Evolutionary conservation across 257 asterid species (phyloP).

Genomic region (Forsythia suspensa): DNA sequence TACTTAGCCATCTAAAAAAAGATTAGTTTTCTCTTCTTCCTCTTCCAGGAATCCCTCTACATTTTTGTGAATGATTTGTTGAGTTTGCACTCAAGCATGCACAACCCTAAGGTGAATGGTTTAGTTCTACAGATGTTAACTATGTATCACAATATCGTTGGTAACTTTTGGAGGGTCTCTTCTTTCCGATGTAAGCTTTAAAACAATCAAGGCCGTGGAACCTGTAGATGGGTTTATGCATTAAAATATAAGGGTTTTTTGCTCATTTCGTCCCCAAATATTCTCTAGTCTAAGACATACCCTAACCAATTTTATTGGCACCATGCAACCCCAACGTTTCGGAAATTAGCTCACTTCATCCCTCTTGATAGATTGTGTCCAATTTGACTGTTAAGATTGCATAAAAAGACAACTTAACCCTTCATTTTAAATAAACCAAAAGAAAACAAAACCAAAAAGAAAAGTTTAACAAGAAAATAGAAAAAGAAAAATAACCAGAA

Average conservation of each 20-base stretch:
- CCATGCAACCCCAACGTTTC: no score
- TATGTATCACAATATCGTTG: background rate
- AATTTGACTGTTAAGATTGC: no score
- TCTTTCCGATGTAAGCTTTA: background rate
- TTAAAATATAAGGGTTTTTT: background rate
- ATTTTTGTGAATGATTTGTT: conserved; percentile 14
- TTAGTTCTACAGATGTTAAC: background rate
- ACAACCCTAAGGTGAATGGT: background rate
- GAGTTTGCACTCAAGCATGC: background rate
- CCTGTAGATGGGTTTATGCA: background rate
- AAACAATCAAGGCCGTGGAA: background rate
- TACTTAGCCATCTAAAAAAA: conserved; percentile 9
- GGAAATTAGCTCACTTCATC: no score
- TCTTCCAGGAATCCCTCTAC: conserved; percentile 11
- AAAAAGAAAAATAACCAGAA: no score
- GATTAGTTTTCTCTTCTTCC: conserved; percentile 12
- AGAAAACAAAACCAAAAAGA: no score
- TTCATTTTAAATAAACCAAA: no score
- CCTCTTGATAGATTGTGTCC: no score
- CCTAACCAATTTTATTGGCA: no score
- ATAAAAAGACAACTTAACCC: no score
- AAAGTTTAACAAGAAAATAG: no score
- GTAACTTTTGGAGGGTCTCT: background rate
- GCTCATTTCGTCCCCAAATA: no score
- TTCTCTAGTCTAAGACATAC: no score